Percentiles rank a stretch among this genome's conserved stretches.
These are phyloP conservation scores for Areca catechu DNA, from an alignment of 176 grass and related monocot species.

Conservation along the genomic window DNA sequence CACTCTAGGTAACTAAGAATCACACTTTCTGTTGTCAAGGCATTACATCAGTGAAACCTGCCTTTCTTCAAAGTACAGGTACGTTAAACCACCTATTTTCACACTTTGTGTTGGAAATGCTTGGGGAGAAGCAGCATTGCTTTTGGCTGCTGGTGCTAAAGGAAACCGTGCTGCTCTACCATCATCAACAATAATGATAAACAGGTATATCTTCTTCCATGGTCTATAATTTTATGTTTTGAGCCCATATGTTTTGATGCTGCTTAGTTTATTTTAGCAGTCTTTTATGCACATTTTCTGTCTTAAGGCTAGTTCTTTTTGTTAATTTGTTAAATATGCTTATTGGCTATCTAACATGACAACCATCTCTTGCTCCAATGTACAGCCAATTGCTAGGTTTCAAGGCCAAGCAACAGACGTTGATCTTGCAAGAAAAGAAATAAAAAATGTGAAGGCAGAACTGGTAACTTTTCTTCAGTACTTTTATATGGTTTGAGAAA, in stretches of 20 bases:
- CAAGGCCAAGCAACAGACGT: slow-evolving; percentile 71
- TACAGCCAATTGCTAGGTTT: slow-evolving; percentile 84
- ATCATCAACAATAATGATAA: slow-evolving; percentile 93
- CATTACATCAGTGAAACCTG: no score
- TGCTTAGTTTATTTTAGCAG: no score
- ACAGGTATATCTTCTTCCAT: slow-evolving; percentile 37
- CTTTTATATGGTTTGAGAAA: background rate
- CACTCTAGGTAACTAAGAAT: no score
- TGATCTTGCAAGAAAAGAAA: slow-evolving; percentile 85
- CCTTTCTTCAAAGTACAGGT: slow-evolving; percentile 29
- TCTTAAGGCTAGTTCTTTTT: background rate
- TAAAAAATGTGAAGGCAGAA: slow-evolving; percentile 84
- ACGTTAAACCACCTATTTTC: slow-evolving; percentile 78
- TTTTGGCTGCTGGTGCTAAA: slow-evolving; percentile 86
- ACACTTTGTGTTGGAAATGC: slow-evolving; percentile 94
- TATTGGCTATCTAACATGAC: slow-evolving; percentile 15
- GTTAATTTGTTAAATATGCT: slow-evolving; percentile 13
- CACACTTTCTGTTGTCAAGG: no score
- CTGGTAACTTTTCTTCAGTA: slow-evolving; percentile 42
- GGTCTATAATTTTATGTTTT: no score
- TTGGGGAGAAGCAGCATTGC: slow-evolving; percentile 85
- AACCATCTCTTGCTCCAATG: slow-evolving; percentile 13
- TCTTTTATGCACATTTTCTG: no score
- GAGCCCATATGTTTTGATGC: no score
- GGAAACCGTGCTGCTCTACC: slow-evolving; percentile 86